Evolutionary conservation across 2,329 filamentous ascomycete genomes (phyloP), one percentile per base, ranked within the genome.

Genomic region (Furcasterigmium sp.): DNA sequence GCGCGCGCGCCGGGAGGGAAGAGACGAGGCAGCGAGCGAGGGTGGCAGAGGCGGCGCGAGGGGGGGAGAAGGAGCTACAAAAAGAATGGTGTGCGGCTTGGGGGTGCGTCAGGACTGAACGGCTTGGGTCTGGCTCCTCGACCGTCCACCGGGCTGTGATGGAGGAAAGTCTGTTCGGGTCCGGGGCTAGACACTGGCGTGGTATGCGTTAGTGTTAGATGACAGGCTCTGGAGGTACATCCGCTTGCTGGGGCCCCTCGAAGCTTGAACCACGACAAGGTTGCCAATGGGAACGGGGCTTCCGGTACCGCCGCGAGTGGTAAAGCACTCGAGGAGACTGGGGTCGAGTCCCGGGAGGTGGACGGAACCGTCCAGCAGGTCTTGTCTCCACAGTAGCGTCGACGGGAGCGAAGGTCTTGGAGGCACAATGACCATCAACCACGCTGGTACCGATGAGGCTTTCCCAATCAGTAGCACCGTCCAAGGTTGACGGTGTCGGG

Each of bases 261-360:
- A 50, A 47, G 48, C 48, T 50, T 50, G 48, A 50, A 35, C 32
- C 32, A 45, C 48, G 46, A 46, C 48, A 46, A 41, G 48, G 46
- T 43, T 41, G 36, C 46, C 46, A 49, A 45, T 47, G 28, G 9
- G 32, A 35, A 35, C n/a, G 32, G 44, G 46, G 38, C 47, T 46
- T 49, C 46, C 36, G 21, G 30, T 35, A 35, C 32, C 32, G 32
- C 32, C 32, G 32, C 32, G 32, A 35, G n/a, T 35, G 32, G 32
- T 35, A 15, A 13, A 32, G 29, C 17, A 17, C 32, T 17, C n/a
- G 32, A 35, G n/a, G n/a, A 18, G 32, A 35, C 32, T 17, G 32
- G 32, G 32, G 32, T 35, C 32, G 17, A 35, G 32, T 35, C 17
- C 32, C 32, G 32, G 32, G 32, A 35, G n/a, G 32, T 35, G 32